Evolutionary conservation across 768 basidiomycete species (phyloP).

Genomic region (Naganishia randhawae): DNA sequence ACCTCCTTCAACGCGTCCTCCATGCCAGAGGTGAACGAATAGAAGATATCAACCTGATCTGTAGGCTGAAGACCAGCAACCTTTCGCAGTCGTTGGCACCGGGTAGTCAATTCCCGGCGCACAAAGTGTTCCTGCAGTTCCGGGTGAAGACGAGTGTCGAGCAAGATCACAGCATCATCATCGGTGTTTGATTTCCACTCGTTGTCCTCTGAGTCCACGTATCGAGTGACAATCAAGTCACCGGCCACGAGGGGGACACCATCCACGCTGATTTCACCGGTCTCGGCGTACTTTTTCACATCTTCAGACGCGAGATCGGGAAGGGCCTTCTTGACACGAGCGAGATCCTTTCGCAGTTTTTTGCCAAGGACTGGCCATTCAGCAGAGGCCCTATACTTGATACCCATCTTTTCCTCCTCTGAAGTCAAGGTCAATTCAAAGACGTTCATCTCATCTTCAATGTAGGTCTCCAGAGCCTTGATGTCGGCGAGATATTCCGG

Average conservation of each 20-base stretch:
- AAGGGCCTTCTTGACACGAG: slow-evolving; percentile 79
- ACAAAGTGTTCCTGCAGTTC: slow-evolving; percentile 85
- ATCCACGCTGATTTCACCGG: slow-evolving; percentile 75
- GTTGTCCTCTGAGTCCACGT: slow-evolving; percentile 66
- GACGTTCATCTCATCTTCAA: slow-evolving; percentile 91
- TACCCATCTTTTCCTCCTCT: slow-evolving; percentile 77
- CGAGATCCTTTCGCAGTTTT: slow-evolving; percentile 88
- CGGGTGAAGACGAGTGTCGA: slow-evolving; percentile 81
- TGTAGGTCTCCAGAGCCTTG: slow-evolving; percentile 75
- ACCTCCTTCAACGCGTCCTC: slow-evolving; percentile 61
- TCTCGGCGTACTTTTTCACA: slow-evolving; percentile 69
- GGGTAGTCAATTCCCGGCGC: slow-evolving; percentile 81
- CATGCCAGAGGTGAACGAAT: slow-evolving; percentile 67
- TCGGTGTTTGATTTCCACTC: slow-evolving; percentile 69
- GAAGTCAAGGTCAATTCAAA: slow-evolving; percentile 83
- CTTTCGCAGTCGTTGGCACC: slow-evolving; percentile 91
- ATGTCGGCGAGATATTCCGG: slow-evolving; percentile 78
- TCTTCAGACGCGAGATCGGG: slow-evolving; percentile 75
- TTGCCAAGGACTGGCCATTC: slow-evolving; percentile 93
- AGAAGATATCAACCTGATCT: slow-evolving; percentile 86
- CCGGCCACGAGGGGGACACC: slow-evolving; percentile 84
- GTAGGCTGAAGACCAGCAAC: slow-evolving; percentile 92
- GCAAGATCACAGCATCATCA: slow-evolving; percentile 87
- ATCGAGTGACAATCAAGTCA: slow-evolving; percentile 87
- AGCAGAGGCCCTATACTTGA: slow-evolving; percentile 83